Conservation (phyloP, 768 basidiomycete genomes). For the Tricholoma flavovirens region DNA sequence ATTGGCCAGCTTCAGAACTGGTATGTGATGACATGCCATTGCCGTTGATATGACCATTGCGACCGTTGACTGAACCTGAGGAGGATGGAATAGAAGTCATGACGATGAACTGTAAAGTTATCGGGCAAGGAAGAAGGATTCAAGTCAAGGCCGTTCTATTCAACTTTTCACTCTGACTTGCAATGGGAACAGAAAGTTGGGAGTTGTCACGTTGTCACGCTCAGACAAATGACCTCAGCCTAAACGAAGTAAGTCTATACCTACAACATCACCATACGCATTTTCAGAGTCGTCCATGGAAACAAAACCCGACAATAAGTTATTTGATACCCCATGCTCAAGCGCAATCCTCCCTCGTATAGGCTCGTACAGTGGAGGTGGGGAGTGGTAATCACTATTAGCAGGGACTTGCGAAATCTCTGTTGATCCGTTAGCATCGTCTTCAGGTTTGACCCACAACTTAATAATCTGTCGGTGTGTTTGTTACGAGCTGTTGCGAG, state of each 20-base stretch:
- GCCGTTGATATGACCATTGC: constrained; percentile 45
- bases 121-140: constrained; percentile 6
- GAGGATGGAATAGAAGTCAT: constrained; percentile 38
- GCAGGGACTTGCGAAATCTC: background rate
- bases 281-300: constrained; percentile 33
- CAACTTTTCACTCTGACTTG: background rate
- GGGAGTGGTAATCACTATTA: constrained; percentile 28
- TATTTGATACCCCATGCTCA: constrained; percentile 36
- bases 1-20: constrained; percentile 31
- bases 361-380: constrained; percentile 45
- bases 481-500: background rate
- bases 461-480: background rate
- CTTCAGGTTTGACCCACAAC: constrained; percentile 7
- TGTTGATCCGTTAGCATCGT: background rate
- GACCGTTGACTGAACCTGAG: constrained; percentile 47
- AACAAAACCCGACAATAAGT: constrained; percentile 57
- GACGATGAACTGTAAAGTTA: constrained; percentile 1
- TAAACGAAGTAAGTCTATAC: constrained; percentile 14
- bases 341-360: constrained; percentile 41
- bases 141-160: constrained; percentile 8
- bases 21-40: constrained; percentile 44
- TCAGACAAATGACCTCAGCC: constrained; percentile 2
- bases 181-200: constrained; percentile 9
- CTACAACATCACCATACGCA: constrained; percentile 38
- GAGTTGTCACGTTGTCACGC: constrained; percentile 15